phyloP scores from a whole-genome alignment of 306 rosid species.

The Clitoria ternatea region DNA sequence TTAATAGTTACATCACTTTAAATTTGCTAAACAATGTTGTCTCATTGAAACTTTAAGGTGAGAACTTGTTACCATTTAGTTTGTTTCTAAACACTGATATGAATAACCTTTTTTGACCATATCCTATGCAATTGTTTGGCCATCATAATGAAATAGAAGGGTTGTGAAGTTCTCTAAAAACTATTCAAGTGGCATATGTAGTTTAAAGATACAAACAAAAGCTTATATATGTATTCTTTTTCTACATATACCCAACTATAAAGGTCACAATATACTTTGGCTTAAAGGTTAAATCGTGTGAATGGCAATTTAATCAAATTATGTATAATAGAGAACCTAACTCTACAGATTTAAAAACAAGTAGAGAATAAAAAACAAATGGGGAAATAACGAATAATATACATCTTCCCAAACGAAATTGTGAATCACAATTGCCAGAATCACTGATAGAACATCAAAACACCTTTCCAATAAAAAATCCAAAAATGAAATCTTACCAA shows the following conservation, averaged over 20 bases:
- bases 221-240: conserved; percentile 38
- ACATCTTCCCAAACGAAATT: no score
- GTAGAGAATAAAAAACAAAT: no score
- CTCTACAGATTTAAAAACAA: no score
- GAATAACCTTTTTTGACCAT: conserved; percentile 93
- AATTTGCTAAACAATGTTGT: neutral
- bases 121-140: conserved; percentile 91
- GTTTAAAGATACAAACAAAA: conserved; percentile 19
- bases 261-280: conserved; percentile 89
- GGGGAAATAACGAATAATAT: no score
- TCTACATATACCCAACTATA: conserved; percentile 85
- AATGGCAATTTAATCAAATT: conserved; percentile 31
- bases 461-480: no score
- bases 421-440: no score
- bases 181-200: conserved; percentile 46
- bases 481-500: no score
- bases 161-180: conserved; percentile 83
- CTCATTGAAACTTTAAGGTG: neutral
- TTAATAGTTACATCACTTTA: neutral
- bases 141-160: conserved; percentile 96
- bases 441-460: no score
- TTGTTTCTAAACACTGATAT: conserved; percentile 82
- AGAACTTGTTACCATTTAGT: conserved; percentile 73
- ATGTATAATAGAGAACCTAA: neutral
- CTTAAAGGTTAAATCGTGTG: conserved; percentile 73